Base-by-base conservation (phyloP, 495 filamentous ascomycete genomes). In the Mycothermus thermophilus region DNA sequence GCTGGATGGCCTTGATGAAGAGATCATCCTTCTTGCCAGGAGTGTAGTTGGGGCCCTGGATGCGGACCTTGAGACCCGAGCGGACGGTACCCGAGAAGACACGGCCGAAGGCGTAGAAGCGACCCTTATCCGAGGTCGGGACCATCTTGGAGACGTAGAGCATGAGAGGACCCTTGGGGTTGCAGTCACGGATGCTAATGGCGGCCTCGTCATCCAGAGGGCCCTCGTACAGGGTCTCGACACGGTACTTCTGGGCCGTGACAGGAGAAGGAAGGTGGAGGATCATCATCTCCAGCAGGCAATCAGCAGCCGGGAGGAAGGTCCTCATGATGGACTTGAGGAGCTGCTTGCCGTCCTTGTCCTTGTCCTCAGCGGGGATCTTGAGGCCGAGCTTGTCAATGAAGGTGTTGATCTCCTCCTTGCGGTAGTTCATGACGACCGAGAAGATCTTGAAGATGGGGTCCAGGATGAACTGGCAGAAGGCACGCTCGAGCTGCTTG, bases 81-180 rank as follows among this genome's bases (percentile, higher is more conserved):
- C 71, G 70, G 69, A 95, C 90, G 56, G 85, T 94, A 77, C 90
- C 90, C 44, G 92, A 65, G 76, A 96, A 99, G 64, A 99, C 90
- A 86, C 90, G 92, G 66, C 90, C 90, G 71, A 99, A 99, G 63
- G 90, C 90, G 71, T 93, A 99, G 84, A 99, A 99, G 70, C 90
- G 88, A 66, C 90, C 92, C 78, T 95, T 96, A 59, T 99, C 90
- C 56, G 86, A 88, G 43, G 90, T 96, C 53, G 90, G 90, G 48
- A 99, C 92, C 90, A 99, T 99, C 80, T 99, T 99, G 57, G 90
- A 99, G 64, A 99, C 87, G 77, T 99, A 99, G 44, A 96, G 73
- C 90, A 99, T 99, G 61, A 99, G 90, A 52, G 87, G 83, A 54
- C 75, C 90, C 72, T 90, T 93, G 64, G 87, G 72, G 62, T 96